Evolutionary conservation across 140 eudicot genomes (phyloP), one percentile per base, ranked within the genome.

Genomic region (Erigeron philadelphicus): DNA sequence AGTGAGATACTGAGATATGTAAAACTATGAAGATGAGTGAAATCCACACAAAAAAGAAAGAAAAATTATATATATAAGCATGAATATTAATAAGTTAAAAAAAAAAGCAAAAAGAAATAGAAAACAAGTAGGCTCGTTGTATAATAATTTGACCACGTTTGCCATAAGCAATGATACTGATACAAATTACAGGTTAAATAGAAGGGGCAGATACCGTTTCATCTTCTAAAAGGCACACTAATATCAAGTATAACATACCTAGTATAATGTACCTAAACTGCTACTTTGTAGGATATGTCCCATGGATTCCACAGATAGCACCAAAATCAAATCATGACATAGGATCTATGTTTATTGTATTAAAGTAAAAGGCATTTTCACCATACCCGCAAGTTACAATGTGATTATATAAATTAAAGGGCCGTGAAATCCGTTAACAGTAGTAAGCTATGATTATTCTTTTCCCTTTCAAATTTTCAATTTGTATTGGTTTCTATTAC

Each of bases 1-100:
- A 49, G 59, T 54, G 65, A 43, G n/a, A 54, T 64, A 41, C 54
- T 19, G 44, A 55, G 21, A 53, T 42, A 52, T 52, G 54, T 17
- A 45, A 12, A n/a, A n/a, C n/a, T n/a, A n/a, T n/a, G n/a, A 40
- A 61, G 11, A 7, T 54, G 83, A 67, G 79, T 68, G 78, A 25
- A 41, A 73, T 50, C 52, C 79, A 73, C 47, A 68, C 42, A 46
- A 47, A 60, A 38, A n/a, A n/a, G n/a, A n/a, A n/a, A n/a, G n/a
- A 62, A 13, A 71, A 59, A 60, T 19, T 43, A 69, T 46, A 15
- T 38, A 35, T 8, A n/a, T 60, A 4, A 60, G 35, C 65, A 13
- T 60, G 48, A 10, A 10, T 44, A 44, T 6, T 44, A 10, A 44
- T 3, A 44, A 44, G 48, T 44, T 44, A n/a, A 44, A 44, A 52